A percentile compares a stretch with the other conserved stretches of the same genome.
These are phyloP conservation scores for Lepidium africanum DNA, from an alignment of 345 rosid genomes.

Conservation along the genomic window DNA sequence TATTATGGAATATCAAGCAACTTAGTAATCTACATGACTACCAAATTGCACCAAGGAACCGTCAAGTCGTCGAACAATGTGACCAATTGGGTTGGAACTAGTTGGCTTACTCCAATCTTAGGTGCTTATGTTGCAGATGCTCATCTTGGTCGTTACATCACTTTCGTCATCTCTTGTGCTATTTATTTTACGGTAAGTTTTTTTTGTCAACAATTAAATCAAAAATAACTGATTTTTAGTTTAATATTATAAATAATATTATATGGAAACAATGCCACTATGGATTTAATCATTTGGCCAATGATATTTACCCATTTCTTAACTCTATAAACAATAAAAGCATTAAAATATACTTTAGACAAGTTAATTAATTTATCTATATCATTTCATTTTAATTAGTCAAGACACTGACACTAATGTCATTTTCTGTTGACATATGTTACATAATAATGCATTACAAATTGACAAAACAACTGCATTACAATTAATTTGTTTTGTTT, in stretches of 20 bases:
- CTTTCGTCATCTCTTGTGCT: slow-evolving; percentile 43
- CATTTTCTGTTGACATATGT: background rate
- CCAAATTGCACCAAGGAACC: slow-evolving; percentile 70
- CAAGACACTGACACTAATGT: background rate
- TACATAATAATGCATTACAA: background rate
- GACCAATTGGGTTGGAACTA: slow-evolving; percentile 90
- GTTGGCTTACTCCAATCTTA: slow-evolving; percentile 70
- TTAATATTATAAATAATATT: too few relatives aligned
- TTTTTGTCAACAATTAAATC: background rate
- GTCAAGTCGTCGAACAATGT: slow-evolving; percentile 83
- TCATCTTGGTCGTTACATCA: slow-evolving; percentile 81
- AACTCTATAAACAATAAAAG: background rate
- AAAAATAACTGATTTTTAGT: too few relatives aligned
- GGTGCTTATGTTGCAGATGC: slow-evolving; percentile 93
- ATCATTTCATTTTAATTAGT: background rate
- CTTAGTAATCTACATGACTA: slow-evolving; percentile 65
- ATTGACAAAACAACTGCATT: background rate
- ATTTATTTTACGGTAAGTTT: slow-evolving; percentile 54
- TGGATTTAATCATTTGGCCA: too few relatives aligned
- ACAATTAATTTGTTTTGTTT: background rate
- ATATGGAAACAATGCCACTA: too few relatives aligned
- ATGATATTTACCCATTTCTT: background rate
- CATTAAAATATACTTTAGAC: background rate
- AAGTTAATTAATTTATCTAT: background rate
- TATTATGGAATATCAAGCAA: slow-evolving; percentile 81